Evolutionary conservation across 352 stramenopile species (phyloP).

Genomic region (Globisporangium alternatum): DNA sequence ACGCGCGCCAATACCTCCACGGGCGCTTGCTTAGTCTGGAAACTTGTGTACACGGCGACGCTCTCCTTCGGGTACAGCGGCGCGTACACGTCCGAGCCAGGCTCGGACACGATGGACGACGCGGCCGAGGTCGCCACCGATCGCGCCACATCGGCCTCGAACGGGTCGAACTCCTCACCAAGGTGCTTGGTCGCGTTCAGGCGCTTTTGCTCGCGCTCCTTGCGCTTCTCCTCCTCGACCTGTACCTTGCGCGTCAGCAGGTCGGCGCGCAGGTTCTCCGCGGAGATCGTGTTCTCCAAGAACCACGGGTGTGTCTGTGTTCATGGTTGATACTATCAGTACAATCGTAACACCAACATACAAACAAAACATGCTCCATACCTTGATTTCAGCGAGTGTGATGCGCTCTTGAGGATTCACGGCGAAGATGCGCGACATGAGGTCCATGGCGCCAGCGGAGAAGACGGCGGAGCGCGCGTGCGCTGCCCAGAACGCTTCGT

Average conservation of each 20-base stretch:
- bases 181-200: slow-evolving; percentile 32
- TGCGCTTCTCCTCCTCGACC: slow-evolving; percentile 21
- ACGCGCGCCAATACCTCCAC: slow-evolving; percentile 53
- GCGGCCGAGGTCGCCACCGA: slow-evolving; percentile 34
- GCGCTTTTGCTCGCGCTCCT: slow-evolving; percentile 24
- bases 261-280: slow-evolving; percentile 46
- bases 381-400: slow-evolving; percentile 77
- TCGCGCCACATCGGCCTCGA: slow-evolving; percentile 37
- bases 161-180: slow-evolving; percentile 70
- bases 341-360: background rate
- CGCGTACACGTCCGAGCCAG: slow-evolving; percentile 29
- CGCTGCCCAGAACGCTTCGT: slow-evolving; percentile 79
- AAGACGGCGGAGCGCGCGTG: slow-evolving; percentile 72
- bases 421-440: slow-evolving; percentile 70
- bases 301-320: slow-evolving; percentile 60
- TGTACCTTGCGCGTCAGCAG: slow-evolving; percentile 61
- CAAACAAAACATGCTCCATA: slow-evolving; percentile 4
- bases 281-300: slow-evolving; percentile 38
- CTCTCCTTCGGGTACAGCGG: slow-evolving; percentile 55
- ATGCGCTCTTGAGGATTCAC: slow-evolving; percentile 72
- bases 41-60: slow-evolving; percentile 74
- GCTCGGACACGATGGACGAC: slow-evolving; percentile 32
- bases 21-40: slow-evolving; percentile 51
- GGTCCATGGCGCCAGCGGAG: slow-evolving; percentile 64
- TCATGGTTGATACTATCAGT: background rate